Base-by-base conservation (phyloP, 257 asterid genomes). In the Solanum virginianum region DNA sequence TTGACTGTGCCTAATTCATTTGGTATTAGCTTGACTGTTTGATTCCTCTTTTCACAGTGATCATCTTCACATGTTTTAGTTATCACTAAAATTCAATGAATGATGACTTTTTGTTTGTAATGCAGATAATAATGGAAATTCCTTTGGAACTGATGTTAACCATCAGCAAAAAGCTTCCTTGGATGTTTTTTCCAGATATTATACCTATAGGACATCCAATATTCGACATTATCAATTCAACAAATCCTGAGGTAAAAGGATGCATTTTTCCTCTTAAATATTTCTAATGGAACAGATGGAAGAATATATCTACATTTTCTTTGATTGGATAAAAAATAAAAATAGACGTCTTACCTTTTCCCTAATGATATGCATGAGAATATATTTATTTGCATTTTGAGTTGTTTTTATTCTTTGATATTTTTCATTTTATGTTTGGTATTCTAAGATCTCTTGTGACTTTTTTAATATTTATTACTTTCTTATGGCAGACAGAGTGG, bases 171-270 rank as follows among this genome's bases (percentile, higher is more conserved):
- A 95, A 92, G 92, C 93, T 92, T 82, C 99, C 99, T 8, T 96
- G 99, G 98, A 96, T 96, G 98, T 96, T 96, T 89, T 96, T 95
- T 86, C 99, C 99, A 2, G 98, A 96, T 89, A 94, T 91, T 86
- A 89, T 96, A 87, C 99, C 99, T 24, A 54, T 95, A 9, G 99
- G 98, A 75, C 98, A 96, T 91, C 99, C 99, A 86, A 93, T 96
- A 86, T 96, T 95, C 83, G 97, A 95, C 91, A 93, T 96, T 83
- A 95, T 95, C 84, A 95, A 96, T 90, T 96, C 99, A 83, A 95
- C 98, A 87, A 88, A 96, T 90, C 97, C 98, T 16, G 94, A 96
- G 98, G 99, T 95, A 88, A 84, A 85, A 87, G 86, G 85, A 72
- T 47, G 72, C 45, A 66, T 47, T 59, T 62, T 82, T 36, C 70